Evolutionary conservation across 2,329 filamentous ascomycete species (phyloP).

Genomic region (Aspergillus ibericus): DNA sequence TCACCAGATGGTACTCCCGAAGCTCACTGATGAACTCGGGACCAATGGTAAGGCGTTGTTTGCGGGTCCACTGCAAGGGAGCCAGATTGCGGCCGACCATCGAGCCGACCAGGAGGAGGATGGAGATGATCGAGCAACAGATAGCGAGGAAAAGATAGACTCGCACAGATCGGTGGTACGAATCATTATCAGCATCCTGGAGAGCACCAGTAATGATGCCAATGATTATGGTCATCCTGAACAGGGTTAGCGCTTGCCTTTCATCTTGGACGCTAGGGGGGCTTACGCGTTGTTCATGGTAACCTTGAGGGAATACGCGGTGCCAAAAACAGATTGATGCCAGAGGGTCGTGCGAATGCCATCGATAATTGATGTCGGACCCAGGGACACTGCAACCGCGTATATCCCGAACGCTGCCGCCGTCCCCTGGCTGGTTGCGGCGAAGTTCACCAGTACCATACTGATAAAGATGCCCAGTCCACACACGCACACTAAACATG

Average conservation of each 20-base stretch:
- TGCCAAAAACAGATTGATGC: conserved; percentile 61
- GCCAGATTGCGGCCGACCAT: conserved; percentile 46
- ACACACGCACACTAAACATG: conserved; percentile 38
- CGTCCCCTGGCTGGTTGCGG: conserved; percentile 51
- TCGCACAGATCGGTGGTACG: conserved; percentile 56
- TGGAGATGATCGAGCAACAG: conserved; percentile 49
- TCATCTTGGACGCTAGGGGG: not conserved
- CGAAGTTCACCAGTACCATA: conserved; percentile 58
- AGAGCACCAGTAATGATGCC: conserved; percentile 59
- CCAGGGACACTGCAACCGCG: conserved; percentile 56
- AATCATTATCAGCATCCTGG: conserved; percentile 59
- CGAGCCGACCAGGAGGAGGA: conserved; percentile 42
- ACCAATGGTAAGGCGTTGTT: conserved; percentile 48
- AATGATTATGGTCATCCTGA: conserved; percentile 61
- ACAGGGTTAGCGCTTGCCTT: not conserved
- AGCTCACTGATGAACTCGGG: conserved; percentile 48
- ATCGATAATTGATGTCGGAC: conserved; percentile 61
- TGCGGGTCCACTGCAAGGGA: conserved; percentile 59
- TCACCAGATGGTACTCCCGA: conserved; percentile 44
- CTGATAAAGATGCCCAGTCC: conserved; percentile 54
- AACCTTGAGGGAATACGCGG: conserved; percentile 61
- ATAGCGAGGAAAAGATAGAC: conserved; percentile 58
- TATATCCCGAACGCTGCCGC: conserved; percentile 62
- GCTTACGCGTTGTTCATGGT: conserved; percentile 59
- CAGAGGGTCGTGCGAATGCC: conserved; percentile 61